Conservation (phyloP, 1,284 basidiomycete genomes). For the Takashimella koratensis region DNA sequence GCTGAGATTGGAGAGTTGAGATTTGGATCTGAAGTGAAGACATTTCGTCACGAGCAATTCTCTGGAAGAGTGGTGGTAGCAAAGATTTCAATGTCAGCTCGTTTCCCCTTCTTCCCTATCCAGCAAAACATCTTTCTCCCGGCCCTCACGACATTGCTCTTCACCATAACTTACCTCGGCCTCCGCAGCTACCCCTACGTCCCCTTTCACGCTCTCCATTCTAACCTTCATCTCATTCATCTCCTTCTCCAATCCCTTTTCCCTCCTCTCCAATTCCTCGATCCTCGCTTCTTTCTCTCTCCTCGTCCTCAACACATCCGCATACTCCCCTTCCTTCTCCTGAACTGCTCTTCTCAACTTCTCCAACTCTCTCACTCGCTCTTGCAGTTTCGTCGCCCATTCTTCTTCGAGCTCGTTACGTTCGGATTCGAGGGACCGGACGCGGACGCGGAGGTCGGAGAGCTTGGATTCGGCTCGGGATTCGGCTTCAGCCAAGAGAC, state of each 20-base stretch:
- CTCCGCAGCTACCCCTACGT: slow-evolving; percentile 42
- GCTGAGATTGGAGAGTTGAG: slow-evolving; percentile 39
- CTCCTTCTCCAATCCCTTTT: slow-evolving; percentile 57
- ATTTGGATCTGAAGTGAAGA: slow-evolving; percentile 38
- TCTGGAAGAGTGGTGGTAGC: slow-evolving; percentile 21
- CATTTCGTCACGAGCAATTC: slow-evolving; percentile 48
- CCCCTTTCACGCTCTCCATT: slow-evolving; percentile 55
- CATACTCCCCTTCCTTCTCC: slow-evolving; percentile 52
- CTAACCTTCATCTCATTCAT: slow-evolving; percentile 43
- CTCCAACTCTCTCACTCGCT: slow-evolving; percentile 65
- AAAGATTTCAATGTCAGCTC: too few relatives aligned
- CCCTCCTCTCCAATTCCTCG: slow-evolving; percentile 56
- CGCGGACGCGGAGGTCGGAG: slow-evolving; percentile 59
- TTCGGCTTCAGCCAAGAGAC: slow-evolving; percentile 72
- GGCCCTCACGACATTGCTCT: too few relatives aligned
- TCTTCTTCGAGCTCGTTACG: slow-evolving; percentile 63
- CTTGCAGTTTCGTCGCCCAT: slow-evolving; percentile 64
- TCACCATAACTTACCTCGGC: slow-evolving; percentile 45
- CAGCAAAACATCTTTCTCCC: too few relatives aligned
- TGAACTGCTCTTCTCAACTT: slow-evolving; percentile 61
- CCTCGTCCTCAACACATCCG: slow-evolving; percentile 56
- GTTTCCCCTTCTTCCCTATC: too few relatives aligned
- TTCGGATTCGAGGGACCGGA: slow-evolving; percentile 43
- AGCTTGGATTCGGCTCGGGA: slow-evolving; percentile 70
- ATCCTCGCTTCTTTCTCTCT: slow-evolving; percentile 61